Base-by-base conservation (phyloP, 371 early-diverging fungal genomes). In the Mortierella sp. region DNA sequence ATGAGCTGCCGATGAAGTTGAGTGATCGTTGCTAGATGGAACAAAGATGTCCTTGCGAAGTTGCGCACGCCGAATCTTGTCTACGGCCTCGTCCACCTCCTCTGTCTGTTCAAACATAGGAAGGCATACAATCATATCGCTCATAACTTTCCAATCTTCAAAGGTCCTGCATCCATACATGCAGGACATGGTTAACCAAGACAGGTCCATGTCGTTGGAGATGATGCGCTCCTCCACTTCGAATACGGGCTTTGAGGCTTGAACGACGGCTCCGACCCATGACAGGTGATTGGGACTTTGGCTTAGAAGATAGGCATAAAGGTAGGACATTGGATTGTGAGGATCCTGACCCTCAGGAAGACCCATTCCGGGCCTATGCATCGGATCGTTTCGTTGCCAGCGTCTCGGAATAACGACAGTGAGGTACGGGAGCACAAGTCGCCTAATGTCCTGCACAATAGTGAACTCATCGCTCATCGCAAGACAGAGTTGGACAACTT, bases 71-170 rank as follows among this genome's bases (percentile, higher is more conserved):
- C 77, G 69, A 12, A 61, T 58, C 31, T 57, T 68, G 25, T 76
- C 77, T 5, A 69, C 65, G 2, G 66, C 43, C 29, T 64, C 69
- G 34, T 76, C 69, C 19, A 76, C 67, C 9, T 64, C 60, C 37
- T 81, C 80, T 17, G 80, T 67, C n/a, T 79, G 73, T 21, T 83
- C 81, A 69, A 90, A 87, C n/a, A 86, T 78, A 3, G 90, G 91
- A 1, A 91, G 64, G 40, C 87, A 86, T 58, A 88, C 90, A 67
- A 86, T 86, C 47, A 88, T 82, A n/a, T 87, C 84, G 3, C 83
- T 81, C 58, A 85, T 79, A 41, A 79, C 65, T 1, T 85, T 81
- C 67, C 81, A 78, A 60, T 63, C 80, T 58, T 58, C 79, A 68
- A 57, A 66, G n/a, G 71, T 71, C 29, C 83, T 58, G 28, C 80